A percentile compares a stretch with the other conserved stretches of the same genome.
phyloP scores from a whole-genome alignment of 1,139 yeast species.

The Geotrichum europaeum region DNA sequence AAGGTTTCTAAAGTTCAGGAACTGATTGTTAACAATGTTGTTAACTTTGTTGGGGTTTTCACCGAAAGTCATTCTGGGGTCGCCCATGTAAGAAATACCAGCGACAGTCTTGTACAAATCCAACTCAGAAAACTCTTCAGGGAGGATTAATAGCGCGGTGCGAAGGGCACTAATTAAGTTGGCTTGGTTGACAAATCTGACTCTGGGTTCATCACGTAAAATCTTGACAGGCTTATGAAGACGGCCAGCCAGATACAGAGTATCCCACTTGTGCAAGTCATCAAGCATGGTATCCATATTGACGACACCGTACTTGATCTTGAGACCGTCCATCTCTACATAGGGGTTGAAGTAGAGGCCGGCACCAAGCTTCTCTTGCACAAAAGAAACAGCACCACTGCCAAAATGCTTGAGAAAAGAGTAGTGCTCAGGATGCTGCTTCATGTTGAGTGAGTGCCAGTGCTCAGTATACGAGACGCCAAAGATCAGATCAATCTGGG shows the following conservation, averaged over 20 bases:
- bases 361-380: constrained; percentile 67
- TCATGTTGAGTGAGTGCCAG: constrained; percentile 71
- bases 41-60: constrained; percentile 86
- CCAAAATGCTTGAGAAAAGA: constrained; percentile 62
- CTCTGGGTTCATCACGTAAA: constrained; percentile 54
- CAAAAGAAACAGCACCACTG: constrained; percentile 48
- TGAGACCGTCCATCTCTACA: constrained; percentile 55
- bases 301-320: constrained; percentile 83
- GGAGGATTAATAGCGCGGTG: constrained; percentile 56
- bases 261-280: constrained; percentile 77
- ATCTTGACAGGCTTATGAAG: constrained; percentile 90
- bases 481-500: constrained; percentile 84
- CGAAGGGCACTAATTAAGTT: constrained; percentile 76
- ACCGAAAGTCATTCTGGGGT: constrained; percentile 77
- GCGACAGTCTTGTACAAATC: constrained; percentile 74
- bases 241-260: constrained; percentile 85
- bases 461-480: constrained; percentile 66
- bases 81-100: constrained; percentile 81
- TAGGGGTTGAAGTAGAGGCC: constrained; percentile 94
- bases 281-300: constrained; percentile 51
- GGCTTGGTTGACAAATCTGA: constrained; percentile 65
- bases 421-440: constrained; percentile 66
- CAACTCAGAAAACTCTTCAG: constrained; percentile 50
- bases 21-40: constrained; percentile 79
- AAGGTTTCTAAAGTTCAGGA: constrained; percentile 56